Percentiles rank a stretch among this genome's conserved stretches.
Conservation (phyloP, 345 rosid genomes). For the Rhizophora apiculata region DNA sequence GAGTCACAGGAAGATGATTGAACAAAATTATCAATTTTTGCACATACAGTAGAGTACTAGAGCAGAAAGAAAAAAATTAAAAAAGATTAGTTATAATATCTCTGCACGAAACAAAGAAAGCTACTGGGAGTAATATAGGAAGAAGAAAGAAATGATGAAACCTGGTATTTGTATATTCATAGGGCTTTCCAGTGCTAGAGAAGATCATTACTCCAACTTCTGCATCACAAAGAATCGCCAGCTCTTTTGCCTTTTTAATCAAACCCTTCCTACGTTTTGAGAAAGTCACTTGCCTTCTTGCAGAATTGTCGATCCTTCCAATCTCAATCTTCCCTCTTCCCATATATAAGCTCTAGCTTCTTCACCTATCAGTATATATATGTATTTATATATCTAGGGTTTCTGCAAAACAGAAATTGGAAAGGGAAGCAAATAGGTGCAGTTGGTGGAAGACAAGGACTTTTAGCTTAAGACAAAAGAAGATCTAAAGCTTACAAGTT, state of each 20-base stretch:
- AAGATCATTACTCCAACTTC: slow-evolving; percentile 42
- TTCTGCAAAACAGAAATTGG: slow-evolving; percentile 13
- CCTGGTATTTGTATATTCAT: slow-evolving; percentile 48
- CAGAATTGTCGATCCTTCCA: slow-evolving; percentile 41
- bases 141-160: background rate
- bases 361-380: background rate
- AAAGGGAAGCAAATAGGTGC: no score
- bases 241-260: slow-evolving; percentile 44
- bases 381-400: slow-evolving; percentile 26
- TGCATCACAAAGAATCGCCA: slow-evolving; percentile 47
- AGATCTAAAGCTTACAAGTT: slow-evolving; percentile 22
- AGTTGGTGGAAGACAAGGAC: no score
- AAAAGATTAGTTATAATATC: no score
- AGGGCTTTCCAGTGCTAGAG: slow-evolving; percentile 42
- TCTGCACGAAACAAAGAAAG: no score
- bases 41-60: no score
- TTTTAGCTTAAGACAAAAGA: slow-evolving; percentile 8
- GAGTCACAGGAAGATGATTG: no score
- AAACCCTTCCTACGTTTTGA: slow-evolving; percentile 48
- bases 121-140: no score
- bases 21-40: no score
- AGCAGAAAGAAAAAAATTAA: no score
- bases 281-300: slow-evolving; percentile 49
- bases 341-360: slow-evolving; percentile 18
- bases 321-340: slow-evolving; percentile 53